Percentiles rank a stretch among this genome's conserved stretches.
phyloP scores from a whole-genome alignment of 1,284 basidiomycete species.

The Agaricales sp. region DNA sequence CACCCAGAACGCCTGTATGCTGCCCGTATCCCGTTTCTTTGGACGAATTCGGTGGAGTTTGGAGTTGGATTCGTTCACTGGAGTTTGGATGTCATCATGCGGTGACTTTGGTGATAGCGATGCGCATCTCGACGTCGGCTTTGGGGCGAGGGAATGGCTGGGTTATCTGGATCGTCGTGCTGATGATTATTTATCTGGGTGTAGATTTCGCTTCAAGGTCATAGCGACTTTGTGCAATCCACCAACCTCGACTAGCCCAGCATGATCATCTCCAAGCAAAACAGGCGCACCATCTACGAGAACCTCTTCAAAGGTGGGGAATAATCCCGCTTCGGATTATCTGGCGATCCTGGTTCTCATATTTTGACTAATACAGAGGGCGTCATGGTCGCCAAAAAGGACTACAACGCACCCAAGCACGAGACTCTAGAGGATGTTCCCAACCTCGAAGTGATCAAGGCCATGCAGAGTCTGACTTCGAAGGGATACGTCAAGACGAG shows the following conservation, averaged over 20 bases:
- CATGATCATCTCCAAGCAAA: conserved; percentile 83
- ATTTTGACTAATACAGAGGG: conserved; percentile 70
- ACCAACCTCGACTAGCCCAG: conserved; percentile 33
- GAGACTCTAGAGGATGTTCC: conserved; percentile 95
- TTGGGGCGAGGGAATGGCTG: not conserved
- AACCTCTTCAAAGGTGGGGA: conserved; percentile 96
- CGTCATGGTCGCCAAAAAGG: conserved; percentile 98
- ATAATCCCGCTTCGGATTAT: conserved; percentile 11
- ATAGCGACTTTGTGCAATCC: conserved; percentile 29
- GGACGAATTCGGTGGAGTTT: conserved; percentile 15
- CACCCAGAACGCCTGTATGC: not conserved
- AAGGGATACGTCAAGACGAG: conserved; percentile 96
- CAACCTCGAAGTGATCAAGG: conserved; percentile 99
- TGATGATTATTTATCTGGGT: conserved; percentile 11
- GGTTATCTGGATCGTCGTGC: conserved; percentile 7
- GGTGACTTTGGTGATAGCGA: too few species aligned
- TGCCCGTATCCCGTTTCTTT: not conserved
- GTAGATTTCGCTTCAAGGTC: conserved; percentile 2
- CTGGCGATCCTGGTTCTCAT: not conserved
- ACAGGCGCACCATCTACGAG: conserved; percentile 87
- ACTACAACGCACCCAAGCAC: conserved; percentile 96
- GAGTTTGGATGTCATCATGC: conserved; percentile 23
- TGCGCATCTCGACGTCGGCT: too few species aligned
- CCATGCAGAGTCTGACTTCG: conserved; percentile 95
- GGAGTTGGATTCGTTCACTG: conserved; percentile 25